Evolutionary conservation across 495 filamentous ascomycete species (phyloP).

Genomic region (Hypoxylon intermedium): DNA sequence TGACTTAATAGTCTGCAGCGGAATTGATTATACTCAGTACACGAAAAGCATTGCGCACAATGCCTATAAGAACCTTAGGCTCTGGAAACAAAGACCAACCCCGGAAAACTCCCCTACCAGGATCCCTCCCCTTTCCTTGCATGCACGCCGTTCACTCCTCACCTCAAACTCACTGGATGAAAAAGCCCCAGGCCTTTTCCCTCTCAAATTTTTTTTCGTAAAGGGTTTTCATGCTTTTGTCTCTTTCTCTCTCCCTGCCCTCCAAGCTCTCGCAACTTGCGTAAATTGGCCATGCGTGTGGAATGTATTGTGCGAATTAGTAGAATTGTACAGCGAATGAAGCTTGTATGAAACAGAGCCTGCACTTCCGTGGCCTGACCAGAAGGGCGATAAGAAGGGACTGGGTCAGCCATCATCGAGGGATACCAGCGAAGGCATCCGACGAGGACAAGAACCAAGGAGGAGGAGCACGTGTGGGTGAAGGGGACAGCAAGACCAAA

Average conservation of each 20-base stretch:
- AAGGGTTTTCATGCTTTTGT: not conserved
- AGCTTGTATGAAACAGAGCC: not conserved
- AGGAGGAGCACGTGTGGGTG: not conserved
- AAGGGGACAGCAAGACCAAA: not conserved
- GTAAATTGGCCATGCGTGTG: not conserved
- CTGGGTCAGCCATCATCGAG: not conserved
- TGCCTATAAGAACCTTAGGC: conserved; percentile 6
- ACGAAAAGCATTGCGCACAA: conserved; percentile 14
- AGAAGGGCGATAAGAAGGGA: not conserved
- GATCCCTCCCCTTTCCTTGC: no score
- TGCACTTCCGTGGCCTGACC: conserved; percentile 2
- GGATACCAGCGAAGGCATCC: conserved; percentile 5
- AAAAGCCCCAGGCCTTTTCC: conserved; percentile 26
- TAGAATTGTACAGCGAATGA: conserved; percentile 8
- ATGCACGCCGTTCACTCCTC: conserved; percentile 21
- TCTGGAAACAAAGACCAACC: not conserved
- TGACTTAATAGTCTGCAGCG: not conserved
- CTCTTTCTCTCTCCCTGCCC: not conserved
- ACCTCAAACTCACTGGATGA: conserved; percentile 2
- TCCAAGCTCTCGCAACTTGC: not conserved
- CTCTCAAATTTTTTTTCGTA: not conserved
- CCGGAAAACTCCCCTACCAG: conserved; percentile 13
- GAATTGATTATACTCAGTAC: conserved; percentile 26
- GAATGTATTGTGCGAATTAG: not conserved
- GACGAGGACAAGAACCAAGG: not conserved